These are phyloP conservation scores for Aspergillus thermomutatus DNA, from an alignment of 2,329 filamentous ascomycete species.

Conservation along the genomic window DNA sequence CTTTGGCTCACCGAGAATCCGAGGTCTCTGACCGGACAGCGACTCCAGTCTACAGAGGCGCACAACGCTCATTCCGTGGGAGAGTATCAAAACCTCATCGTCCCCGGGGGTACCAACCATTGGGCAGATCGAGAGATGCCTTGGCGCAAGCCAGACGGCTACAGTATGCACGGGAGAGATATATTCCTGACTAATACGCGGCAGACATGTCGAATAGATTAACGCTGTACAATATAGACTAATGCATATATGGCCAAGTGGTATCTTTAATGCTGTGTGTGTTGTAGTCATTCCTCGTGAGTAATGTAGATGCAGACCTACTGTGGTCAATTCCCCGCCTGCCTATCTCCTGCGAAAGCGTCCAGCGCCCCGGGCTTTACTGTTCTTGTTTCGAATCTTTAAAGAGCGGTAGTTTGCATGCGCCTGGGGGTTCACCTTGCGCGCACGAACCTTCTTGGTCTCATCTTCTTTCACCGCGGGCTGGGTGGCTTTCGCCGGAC, in stretches of 20 bases:
- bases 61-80: conserved; percentile 16
- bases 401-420: conserved; percentile 49
- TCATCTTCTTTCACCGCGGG: conserved; percentile 16
- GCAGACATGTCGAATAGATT: conserved; percentile 4
- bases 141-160: conserved; percentile 21
- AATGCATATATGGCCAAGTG: conserved; percentile 8
- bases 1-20: neutral
- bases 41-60: conserved; percentile 19
- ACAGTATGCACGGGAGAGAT: conserved; percentile 30
- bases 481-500: conserved; percentile 11
- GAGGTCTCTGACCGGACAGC: conserved; percentile 16
- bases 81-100: conserved; percentile 25
- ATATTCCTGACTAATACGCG: conserved; percentile 29
- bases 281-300: conserved; percentile 17
- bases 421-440: conserved; percentile 44
- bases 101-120: conserved; percentile 8
- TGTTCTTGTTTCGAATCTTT: conserved; percentile 43
- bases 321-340: conserved; percentile 4
- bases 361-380: conserved; percentile 31
- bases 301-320: neutral
- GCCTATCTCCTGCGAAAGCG: conserved; percentile 37
- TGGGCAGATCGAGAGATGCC: conserved; percentile 13
- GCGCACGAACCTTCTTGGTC: conserved; percentile 24
- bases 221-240: conserved; percentile 4
- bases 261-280: conserved; percentile 16